Base-by-base conservation (phyloP, 225 moss, liverwort and hornwort species). In the Lunularia cruciata region DNA sequence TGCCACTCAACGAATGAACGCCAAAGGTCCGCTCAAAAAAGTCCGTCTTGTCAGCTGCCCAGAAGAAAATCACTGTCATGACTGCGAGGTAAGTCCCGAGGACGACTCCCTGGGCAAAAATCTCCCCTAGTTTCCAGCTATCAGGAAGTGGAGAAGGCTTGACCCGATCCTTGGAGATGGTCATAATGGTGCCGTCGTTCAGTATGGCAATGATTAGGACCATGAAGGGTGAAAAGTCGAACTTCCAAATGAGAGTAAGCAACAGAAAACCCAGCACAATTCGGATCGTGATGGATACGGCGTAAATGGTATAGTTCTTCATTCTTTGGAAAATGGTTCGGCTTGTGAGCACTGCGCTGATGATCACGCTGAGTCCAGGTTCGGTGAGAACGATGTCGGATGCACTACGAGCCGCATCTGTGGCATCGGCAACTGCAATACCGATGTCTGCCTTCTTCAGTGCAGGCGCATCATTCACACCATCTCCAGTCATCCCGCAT, bases 271-370 rank as follows among this genome's bases (percentile, higher is more conserved):
- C 76, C 63, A 76, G 48, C 78, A 87, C 87, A 35, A 87, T 87
- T 66, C 87, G 85, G 59, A 87, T 83, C 39, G 87, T 87, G 83
- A 87, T 87, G 39, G 87, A 76, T 3, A 76, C 76, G 23, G 76
- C 76, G 37, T 76, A 76, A 5, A 65, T 65, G n/a, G n/a, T n/a
- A n/a, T n/a, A n/a, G n/a, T n/a, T n/a, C n/a, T n/a, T n/a, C n/a
- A n/a, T n/a, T n/a, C n/a, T n/a, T n/a, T n/a, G n/a, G n/a, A n/a
- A n/a, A n/a, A n/a, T n/a, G n/a, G n/a, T n/a, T n/a, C n/a, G n/a
- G n/a, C n/a, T n/a, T n/a, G n/a, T n/a, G n/a, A n/a, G n/a, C n/a
- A n/a, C n/a, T n/a, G n/a, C n/a, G n/a, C n/a, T n/a, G n/a, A n/a
- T n/a, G n/a, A n/a, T n/a, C n/a, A n/a, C n/a, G n/a, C n/a, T n/a